phyloP scores from a whole-genome alignment of 495 filamentous ascomycete genomes.

The Jackrogersella multiformis region DNA sequence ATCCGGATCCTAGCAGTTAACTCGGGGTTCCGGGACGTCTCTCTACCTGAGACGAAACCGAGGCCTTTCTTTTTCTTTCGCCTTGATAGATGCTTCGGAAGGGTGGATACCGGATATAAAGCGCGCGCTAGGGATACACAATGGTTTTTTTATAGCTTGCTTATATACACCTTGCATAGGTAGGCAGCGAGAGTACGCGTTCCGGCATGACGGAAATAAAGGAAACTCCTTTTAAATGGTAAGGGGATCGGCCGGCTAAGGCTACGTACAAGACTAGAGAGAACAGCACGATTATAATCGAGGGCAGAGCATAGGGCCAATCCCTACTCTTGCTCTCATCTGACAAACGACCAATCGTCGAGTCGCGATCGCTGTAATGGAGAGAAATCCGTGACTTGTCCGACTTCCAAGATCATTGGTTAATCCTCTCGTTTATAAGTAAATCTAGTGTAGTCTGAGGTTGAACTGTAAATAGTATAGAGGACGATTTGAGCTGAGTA shows the following conservation, averaged over 20 bases:
- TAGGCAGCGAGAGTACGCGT: conserved; percentile 20
- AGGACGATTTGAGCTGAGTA: too few species aligned
- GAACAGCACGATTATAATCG: conserved; percentile 47
- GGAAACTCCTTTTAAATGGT: not conserved
- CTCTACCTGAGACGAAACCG: not conserved
- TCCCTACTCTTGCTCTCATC: not conserved
- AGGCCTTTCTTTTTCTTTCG: conserved; percentile 1
- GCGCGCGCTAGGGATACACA: conserved; percentile 21
- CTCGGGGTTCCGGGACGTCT: not conserved
- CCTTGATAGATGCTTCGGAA: conserved; percentile 15
- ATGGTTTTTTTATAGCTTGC: conserved; percentile 14
- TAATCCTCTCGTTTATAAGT: too few species aligned
- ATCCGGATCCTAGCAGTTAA: conserved; percentile 33
- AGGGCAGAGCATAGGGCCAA: conserved; percentile 3
- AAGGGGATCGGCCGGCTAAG: conserved; percentile 25
- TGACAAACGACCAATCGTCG: not conserved
- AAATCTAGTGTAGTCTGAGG: too few species aligned
- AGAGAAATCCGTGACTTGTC: not conserved
- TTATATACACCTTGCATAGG: conserved; percentile 27
- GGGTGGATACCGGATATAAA: conserved; percentile 35
- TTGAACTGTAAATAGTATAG: too few species aligned
- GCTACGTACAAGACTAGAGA: conserved; percentile 61
- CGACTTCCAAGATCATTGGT: too few species aligned
- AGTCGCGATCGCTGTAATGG: not conserved
- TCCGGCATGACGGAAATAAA: conserved; percentile 18